Evolutionary conservation across 2,329 filamentous ascomycete species (phyloP).

Genomic region (Colletotrichum kahawae): DNA sequence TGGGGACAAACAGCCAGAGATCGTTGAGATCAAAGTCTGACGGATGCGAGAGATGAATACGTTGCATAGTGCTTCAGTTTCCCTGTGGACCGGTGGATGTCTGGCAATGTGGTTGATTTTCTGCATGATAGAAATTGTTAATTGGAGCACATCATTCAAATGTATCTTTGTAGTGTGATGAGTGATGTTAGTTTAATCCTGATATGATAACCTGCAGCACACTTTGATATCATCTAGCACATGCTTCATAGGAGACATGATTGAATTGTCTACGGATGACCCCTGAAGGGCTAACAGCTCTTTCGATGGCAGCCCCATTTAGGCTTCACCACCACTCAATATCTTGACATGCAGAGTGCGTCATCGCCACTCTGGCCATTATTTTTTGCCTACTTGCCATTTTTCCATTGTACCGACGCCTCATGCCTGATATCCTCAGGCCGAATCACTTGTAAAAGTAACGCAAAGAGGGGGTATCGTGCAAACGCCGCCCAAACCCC

Average conservation of each 20-base stretch:
- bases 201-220: not conserved
- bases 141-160: not conserved
- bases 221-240: not conserved
- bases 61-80: not conserved
- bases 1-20: slow-evolving; percentile 5
- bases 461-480: slow-evolving; percentile 20
- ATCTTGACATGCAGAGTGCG: not conserved
- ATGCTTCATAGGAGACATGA: not conserved
- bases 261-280: slow-evolving; percentile 4
- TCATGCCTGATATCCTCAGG: slow-evolving; percentile 8
- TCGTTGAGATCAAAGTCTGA: slow-evolving; percentile 3
- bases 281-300: not conserved
- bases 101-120: not conserved
- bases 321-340: not conserved
- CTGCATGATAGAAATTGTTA: not conserved
- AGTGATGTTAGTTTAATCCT: not conserved
- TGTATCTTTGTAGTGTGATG: not conserved
- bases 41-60: not conserved
- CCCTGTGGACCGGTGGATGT: not conserved
- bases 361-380: not conserved
- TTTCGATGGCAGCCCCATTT: not conserved
- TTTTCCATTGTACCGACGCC: slow-evolving; percentile 15
- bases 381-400: slow-evolving; percentile 18
- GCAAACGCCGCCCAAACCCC: slow-evolving; percentile 10
- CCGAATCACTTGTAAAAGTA: slow-evolving; percentile 20